Evolutionary conservation across 208 protist species (phyloP).

Genomic region (Trypanosoma mega): DNA sequence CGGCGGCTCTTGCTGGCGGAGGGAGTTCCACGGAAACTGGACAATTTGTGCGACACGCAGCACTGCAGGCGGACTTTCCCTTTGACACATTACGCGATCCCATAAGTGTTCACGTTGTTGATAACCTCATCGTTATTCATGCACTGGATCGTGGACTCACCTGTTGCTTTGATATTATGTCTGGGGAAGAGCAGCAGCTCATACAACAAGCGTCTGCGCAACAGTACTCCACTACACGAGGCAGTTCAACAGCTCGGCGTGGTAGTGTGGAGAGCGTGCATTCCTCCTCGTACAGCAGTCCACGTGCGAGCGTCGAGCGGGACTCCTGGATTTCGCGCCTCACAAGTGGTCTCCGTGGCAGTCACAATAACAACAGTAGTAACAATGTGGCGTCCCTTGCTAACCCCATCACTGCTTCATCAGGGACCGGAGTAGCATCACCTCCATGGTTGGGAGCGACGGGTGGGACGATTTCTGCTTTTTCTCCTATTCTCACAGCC

Average conservation of each 20-base stretch:
- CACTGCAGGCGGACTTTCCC: slow-evolving; percentile 17
- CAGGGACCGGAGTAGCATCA: too few relatives aligned
- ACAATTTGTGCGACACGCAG: slow-evolving; percentile 30
- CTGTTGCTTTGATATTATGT: slow-evolving; percentile 39
- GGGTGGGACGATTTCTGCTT: background rate
- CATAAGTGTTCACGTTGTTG: slow-evolving; percentile 46
- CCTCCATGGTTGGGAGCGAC: too few relatives aligned
- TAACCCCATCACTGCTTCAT: slow-evolving; percentile 12
- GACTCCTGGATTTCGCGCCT: slow-evolving; percentile 15
- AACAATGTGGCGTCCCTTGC: slow-evolving; percentile 1
- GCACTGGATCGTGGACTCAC: slow-evolving; percentile 15
- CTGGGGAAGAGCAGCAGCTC: slow-evolving; percentile 11
- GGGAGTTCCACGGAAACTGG: too few relatives aligned
- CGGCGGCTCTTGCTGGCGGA: too few relatives aligned
- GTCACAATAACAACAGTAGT: background rate
- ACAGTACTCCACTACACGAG: background rate
- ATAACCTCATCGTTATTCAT: slow-evolving; percentile 58
- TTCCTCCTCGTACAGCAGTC: background rate
- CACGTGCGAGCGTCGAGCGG: background rate
- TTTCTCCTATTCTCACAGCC: slow-evolving; percentile 19
- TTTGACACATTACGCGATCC: slow-evolving; percentile 11
- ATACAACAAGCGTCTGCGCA: background rate
- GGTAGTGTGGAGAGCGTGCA: background rate
- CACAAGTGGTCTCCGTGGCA: background rate
- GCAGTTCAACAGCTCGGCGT: background rate